Percentiles rank a stretch among this genome's conserved stretches.
phyloP scores from a whole-genome alignment of 2,329 filamentous ascomycete species.

The Fusarium albosuccineum region DNA sequence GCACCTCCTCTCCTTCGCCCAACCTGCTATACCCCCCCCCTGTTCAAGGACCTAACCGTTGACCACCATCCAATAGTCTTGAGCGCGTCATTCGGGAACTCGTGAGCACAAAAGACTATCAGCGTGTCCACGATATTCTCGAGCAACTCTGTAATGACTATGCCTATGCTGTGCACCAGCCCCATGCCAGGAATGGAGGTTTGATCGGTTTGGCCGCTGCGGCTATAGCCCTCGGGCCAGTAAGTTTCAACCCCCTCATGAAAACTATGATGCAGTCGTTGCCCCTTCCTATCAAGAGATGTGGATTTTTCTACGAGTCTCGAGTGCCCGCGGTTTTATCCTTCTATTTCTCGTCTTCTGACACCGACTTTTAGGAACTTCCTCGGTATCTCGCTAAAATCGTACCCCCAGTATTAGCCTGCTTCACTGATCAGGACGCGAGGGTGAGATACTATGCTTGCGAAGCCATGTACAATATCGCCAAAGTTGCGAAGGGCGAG shows the following conservation, averaged over 20 bases:
- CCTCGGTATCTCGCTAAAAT: slow-evolving; percentile 93
- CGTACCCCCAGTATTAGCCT: slow-evolving; percentile 94
- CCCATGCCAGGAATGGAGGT: slow-evolving; percentile 95
- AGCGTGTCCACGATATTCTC: slow-evolving; percentile 86
- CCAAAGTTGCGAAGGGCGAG: slow-evolving; percentile 98
- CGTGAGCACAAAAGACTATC: slow-evolving; percentile 80
- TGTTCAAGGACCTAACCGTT: slow-evolving; percentile 11
- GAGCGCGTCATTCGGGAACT: slow-evolving; percentile 92
- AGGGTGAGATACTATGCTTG: slow-evolving; percentile 98
- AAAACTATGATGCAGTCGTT: neutral
- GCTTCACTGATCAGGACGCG: slow-evolving; percentile 98
- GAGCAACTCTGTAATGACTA: slow-evolving; percentile 98
- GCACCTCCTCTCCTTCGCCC: slow-evolving; percentile 4
- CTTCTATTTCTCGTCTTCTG: slow-evolving; percentile 3
- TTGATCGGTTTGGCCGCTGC: slow-evolving; percentile 95
- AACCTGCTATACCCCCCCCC: slow-evolving; percentile 3
- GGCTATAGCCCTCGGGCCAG: slow-evolving; percentile 92
- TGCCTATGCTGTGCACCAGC: slow-evolving; percentile 96
- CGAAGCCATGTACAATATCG: slow-evolving; percentile 99
- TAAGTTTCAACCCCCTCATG: slow-evolving; percentile 62
- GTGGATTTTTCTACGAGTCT: neutral
- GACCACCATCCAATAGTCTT: slow-evolving; percentile 68
- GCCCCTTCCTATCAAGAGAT: neutral
- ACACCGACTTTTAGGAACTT: slow-evolving; percentile 73
- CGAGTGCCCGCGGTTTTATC: neutral